Conservation (phyloP, 2,329 filamentous ascomycete genomes). For the Waltergamsia citrina region DNA sequence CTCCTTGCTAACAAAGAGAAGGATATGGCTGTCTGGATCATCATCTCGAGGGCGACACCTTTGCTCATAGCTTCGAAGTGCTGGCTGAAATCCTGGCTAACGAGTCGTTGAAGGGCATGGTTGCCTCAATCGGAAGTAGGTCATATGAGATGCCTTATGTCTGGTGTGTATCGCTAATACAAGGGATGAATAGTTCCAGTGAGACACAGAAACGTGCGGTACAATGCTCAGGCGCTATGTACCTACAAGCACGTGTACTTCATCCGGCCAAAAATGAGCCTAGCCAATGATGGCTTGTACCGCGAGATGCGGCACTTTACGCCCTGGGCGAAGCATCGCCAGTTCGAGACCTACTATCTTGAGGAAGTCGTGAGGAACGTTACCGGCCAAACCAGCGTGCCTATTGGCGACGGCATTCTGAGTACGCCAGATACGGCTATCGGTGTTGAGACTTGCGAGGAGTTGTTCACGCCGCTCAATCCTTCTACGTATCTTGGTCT, state of each 20-base stretch:
- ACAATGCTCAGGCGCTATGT: constrained; percentile 17
- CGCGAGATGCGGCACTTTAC: constrained; percentile 30
- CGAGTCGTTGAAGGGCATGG: constrained; percentile 14
- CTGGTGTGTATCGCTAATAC: too few relatives aligned
- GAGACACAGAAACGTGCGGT: constrained; percentile 22
- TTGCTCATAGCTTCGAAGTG: constrained; percentile 20
- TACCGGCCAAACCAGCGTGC: constrained; percentile 20
- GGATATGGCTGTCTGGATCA: constrained; percentile 19
- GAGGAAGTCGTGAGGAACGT: constrained; percentile 10
- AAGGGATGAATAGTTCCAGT: too few relatives aligned
- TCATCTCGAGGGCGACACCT: constrained; percentile 21
- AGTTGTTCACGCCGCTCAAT: constrained; percentile 10
- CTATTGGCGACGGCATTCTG: constrained; percentile 29
- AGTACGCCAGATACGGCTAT: constrained; percentile 27
- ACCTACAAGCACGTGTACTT: constrained; percentile 9
- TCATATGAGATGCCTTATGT: too few relatives aligned
- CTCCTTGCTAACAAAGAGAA: neutral
- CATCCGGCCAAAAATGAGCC: constrained; percentile 13
- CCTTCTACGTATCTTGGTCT: constrained; percentile 19
- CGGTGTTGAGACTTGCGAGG: constrained; percentile 29
- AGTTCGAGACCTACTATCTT: constrained; percentile 26
- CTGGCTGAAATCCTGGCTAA: constrained; percentile 21
- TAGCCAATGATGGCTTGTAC: constrained; percentile 26
- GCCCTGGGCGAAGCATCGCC: constrained; percentile 23
- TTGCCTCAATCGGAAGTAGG: neutral